Conservation (phyloP, 1,139 yeast species). For the Pichia norvegensis region DNA sequence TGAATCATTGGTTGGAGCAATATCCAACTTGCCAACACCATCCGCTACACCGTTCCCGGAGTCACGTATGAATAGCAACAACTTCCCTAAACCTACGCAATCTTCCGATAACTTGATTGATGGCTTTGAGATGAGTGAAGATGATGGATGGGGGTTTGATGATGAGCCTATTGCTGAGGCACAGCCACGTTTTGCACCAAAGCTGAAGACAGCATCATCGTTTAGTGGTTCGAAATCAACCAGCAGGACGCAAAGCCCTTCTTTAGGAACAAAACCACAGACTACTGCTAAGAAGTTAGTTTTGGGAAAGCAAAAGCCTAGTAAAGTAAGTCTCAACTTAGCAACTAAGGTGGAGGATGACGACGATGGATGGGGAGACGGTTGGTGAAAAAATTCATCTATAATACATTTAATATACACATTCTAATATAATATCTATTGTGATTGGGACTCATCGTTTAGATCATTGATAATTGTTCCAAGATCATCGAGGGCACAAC, state of each 20-base stretch:
- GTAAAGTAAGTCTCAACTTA: conserved; percentile 10
- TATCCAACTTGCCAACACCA: conserved; percentile 9
- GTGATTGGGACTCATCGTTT: neutral
- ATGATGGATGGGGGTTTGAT: conserved; percentile 33
- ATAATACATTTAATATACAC: neutral
- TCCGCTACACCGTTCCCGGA: conserved; percentile 10
- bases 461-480: conserved; percentile 8
- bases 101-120: conserved; percentile 4
- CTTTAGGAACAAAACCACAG: conserved; percentile 11
- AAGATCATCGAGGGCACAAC: conserved; percentile 34
- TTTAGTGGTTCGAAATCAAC: neutral
- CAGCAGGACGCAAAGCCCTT: neutral
- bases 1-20: conserved; percentile 11
- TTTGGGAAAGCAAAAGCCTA: conserved; percentile 16
- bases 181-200: neutral
- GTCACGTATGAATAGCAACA: conserved; percentile 1
- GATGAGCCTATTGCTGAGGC: conserved; percentile 14
- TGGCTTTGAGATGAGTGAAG: conserved; percentile 18
- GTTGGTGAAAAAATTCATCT: conserved; percentile 38
- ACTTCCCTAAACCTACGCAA: neutral
- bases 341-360: conserved; percentile 22
- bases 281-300: conserved; percentile 13
- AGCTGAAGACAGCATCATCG: neutral
- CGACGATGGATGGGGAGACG: conserved; percentile 53
- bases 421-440: neutral